Percentiles rank a stretch among this genome's conserved stretches.
Conservation (phyloP, 805 yeast species). For the Cyberlindnera suaveolens region DNA sequence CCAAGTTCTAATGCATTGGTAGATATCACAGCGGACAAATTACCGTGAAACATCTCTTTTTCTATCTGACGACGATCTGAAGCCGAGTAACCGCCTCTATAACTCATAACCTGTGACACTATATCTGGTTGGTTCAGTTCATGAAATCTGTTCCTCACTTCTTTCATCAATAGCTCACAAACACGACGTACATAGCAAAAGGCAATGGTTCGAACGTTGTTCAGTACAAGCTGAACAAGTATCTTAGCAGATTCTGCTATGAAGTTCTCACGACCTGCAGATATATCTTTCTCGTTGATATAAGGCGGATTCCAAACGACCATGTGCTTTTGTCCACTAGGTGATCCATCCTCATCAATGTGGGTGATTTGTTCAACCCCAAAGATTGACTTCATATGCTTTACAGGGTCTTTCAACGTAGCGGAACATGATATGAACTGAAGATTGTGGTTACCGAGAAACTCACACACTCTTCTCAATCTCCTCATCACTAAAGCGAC, state of each 20-base stretch:
- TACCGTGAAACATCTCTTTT: constrained; percentile 83
- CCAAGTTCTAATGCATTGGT: constrained; percentile 96
- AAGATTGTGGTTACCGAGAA: constrained; percentile 45
- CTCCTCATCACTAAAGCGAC: constrained; percentile 83
- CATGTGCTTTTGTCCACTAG: constrained; percentile 68
- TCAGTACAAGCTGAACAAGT: constrained; percentile 55
- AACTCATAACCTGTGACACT: constrained; percentile 73
- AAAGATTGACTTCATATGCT: constrained; percentile 69
- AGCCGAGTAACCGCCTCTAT: constrained; percentile 91
- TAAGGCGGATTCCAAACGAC: constrained; percentile 84
- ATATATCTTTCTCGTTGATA: constrained; percentile 50
- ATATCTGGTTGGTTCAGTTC: constrained; percentile 39
- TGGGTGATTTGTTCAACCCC: constrained; percentile 58
- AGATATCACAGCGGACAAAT: constrained; percentile 79
- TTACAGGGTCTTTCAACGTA: constrained; percentile 67
- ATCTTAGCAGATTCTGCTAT: constrained; percentile 73
- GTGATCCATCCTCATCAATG: constrained; percentile 80
- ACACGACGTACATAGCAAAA: constrained; percentile 83
- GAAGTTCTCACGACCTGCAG: constrained; percentile 59
- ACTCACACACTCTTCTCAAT: constrained; percentile 55
- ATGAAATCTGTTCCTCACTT: constrained; percentile 53
- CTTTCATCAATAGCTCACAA: constrained; percentile 85
- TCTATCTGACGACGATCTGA: constrained; percentile 84
- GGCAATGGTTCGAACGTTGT: constrained; percentile 74
- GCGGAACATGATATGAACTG: constrained; percentile 91